A percentile compares a stretch with the other conserved stretches of the same genome.
These are phyloP conservation scores for Phalaenopsis aphrodite DNA, from an alignment of 106 monocot genomes.

Conservation along the genomic window DNA sequence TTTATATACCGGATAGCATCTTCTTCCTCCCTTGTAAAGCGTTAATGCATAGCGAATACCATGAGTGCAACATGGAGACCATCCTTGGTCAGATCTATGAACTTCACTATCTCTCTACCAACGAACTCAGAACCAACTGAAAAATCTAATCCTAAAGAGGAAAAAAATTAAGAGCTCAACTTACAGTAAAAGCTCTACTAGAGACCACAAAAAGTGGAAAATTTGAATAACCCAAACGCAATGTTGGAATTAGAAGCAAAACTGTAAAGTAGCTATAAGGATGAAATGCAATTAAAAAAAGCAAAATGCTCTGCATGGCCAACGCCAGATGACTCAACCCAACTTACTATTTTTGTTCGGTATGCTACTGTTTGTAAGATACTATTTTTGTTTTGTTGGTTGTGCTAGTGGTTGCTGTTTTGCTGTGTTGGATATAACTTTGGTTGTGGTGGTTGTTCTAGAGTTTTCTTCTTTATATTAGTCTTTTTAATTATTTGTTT, in stretches of 20 bases:
- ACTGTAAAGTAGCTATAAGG: background rate
- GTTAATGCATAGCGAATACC: conserved; percentile 57
- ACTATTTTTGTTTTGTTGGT: too few relatives aligned
- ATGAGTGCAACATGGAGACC: conserved; percentile 86
- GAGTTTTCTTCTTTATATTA: too few relatives aligned
- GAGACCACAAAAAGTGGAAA: background rate
- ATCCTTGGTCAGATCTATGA: conserved; percentile 84
- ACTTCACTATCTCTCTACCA: conserved; percentile 74
- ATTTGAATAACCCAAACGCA: background rate
- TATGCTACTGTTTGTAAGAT: too few relatives aligned
- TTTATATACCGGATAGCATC: conserved; percentile 51
- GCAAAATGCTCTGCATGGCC: background rate
- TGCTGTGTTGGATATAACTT: too few relatives aligned
- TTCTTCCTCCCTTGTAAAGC: conserved; percentile 74
- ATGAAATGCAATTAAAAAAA: background rate
- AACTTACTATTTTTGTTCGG: too few relatives aligned
- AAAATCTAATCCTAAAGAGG: conserved; percentile 51
- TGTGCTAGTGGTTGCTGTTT: too few relatives aligned
- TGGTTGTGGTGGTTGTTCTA: too few relatives aligned
- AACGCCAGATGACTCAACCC: too few relatives aligned
- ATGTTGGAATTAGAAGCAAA: background rate
- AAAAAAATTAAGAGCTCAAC: background rate
- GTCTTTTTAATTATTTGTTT: too few relatives aligned
- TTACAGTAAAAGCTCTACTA: too few relatives aligned
- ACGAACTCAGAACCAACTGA: conserved; percentile 37